Conservation (phyloP, 306 rosid genomes). For the Malus orientalis region DNA sequence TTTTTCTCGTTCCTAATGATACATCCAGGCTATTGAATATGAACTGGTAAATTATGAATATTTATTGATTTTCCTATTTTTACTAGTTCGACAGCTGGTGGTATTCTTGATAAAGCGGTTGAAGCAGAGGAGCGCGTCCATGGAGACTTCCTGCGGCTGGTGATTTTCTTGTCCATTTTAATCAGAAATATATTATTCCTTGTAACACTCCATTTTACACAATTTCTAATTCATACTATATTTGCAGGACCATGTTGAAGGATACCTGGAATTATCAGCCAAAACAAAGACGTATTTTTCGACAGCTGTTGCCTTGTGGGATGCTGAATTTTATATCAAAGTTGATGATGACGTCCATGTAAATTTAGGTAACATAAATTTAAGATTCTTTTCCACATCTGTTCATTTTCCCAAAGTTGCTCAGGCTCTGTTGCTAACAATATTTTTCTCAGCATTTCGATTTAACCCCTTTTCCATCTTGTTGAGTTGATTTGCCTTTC, state of each 20-base stretch:
- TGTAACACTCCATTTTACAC: background rate
- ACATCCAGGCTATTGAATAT: background rate
- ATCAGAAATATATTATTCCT: background rate
- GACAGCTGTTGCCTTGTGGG: constrained; percentile 70
- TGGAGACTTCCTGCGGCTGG: constrained; percentile 81
- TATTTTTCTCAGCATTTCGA: background rate
- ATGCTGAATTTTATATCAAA: constrained; percentile 81
- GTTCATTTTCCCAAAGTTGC: background rate
- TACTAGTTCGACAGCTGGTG: constrained; percentile 63
- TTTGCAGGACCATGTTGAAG: constrained; percentile 65
- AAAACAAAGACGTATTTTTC: constrained; percentile 71
- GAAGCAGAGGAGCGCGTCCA: constrained; percentile 74
- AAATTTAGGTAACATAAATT: constrained; percentile 53
- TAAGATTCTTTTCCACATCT: background rate
- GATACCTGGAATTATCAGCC: constrained; percentile 67
- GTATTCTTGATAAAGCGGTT: constrained; percentile 71
- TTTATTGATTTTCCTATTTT: constrained; percentile 1
- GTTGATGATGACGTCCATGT: constrained; percentile 92
- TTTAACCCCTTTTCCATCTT: background rate
- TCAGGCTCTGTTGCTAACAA: background rate
- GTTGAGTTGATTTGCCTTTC: constrained; percentile 7
- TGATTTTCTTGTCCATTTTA: constrained; percentile 27
- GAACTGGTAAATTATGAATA: background rate
- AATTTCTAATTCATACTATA: background rate
- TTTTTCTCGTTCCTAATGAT: background rate